Evolutionary conservation across 495 filamentous ascomycete species (phyloP).

Genomic region (Aspergillus saccharolyticus): DNA sequence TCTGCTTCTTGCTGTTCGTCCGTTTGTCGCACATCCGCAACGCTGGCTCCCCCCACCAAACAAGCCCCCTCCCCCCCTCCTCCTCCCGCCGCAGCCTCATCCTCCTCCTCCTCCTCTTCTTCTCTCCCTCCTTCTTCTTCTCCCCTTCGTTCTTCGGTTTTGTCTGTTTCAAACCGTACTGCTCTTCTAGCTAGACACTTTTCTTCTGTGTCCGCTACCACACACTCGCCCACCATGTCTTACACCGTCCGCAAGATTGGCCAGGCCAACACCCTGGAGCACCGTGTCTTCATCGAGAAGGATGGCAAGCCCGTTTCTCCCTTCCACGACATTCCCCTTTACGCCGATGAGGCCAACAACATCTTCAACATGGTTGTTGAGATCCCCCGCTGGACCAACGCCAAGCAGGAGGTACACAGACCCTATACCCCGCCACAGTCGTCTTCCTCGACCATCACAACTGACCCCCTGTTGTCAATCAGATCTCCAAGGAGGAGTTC

Average conservation of each 20-base stretch:
- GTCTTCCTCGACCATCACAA: constrained; percentile 2
- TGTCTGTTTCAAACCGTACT: constrained; percentile 23
- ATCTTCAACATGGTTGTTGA: constrained; percentile 99
- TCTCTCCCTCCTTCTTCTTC: background rate
- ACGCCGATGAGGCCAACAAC: constrained; percentile 88
- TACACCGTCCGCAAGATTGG: constrained; percentile 80
- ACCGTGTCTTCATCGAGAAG: constrained; percentile 96
- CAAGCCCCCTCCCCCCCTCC: constrained; percentile 37
- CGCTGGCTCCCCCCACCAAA: constrained; percentile 42
- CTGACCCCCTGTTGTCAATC: constrained; percentile 13
- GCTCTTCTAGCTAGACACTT: constrained; percentile 24
- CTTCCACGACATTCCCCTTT: constrained; percentile 98
- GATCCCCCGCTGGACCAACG: constrained; percentile 99
- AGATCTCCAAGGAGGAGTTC: constrained; percentile 93
- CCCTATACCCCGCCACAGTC: constrained; percentile 5
- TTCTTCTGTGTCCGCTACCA: constrained; percentile 22
- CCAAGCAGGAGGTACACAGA: constrained; percentile 82
- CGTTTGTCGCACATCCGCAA: constrained; percentile 39
- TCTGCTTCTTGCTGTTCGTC: constrained; percentile 14
- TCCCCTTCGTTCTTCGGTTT: constrained; percentile 17
- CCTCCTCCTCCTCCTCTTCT: constrained; percentile 22
- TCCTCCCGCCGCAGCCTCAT: constrained; percentile 27
- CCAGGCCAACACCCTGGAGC: constrained; percentile 86
- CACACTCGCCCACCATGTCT: constrained; percentile 35
- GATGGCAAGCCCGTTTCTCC: constrained; percentile 90